Evolutionary conservation across 805 yeast species (phyloP), one percentile per base, ranked within the genome.

Genomic region (Starmerella stigmatis): DNA sequence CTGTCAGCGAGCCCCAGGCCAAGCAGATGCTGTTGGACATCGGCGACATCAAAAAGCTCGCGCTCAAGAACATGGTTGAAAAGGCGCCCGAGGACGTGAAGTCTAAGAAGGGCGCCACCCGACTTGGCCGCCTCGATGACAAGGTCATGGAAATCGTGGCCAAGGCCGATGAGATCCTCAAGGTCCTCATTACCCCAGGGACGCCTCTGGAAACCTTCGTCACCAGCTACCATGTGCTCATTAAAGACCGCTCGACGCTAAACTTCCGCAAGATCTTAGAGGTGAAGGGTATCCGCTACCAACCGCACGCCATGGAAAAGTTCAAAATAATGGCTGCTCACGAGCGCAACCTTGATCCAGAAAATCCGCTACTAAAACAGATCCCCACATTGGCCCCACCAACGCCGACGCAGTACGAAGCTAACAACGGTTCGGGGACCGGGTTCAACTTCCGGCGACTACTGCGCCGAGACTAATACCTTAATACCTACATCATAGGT

Each of bases 11-110:
- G 31, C 67, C 77, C 11, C 72, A 72, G 56, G 81, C 89, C 3
- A 95, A 88, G 60, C 96, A 89, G 60, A 68, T 89, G 57, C 65
- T 80, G 31, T 65, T 82, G 19, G 98, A 89, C 63, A 58, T 82
- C 2, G 78, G 79, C 31, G 69, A 73, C 8, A 60, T 89, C 55
- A 82, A 81, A 56, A 67, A 69, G 22, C 44, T 34, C 30, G 66
- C 73, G 22, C 69, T 84, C 31, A 52, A 55, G 40, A 55, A 49
- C 26, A 52, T 60, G 37, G 59, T 65, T 9, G 52, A 52, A 5
- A 47, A 55, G 44, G 55, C 44, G 22, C 56, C 53, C 16, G 41
- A 41, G 23, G 71, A 64, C 46, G 48, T 60, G 15, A 70, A 71
- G 44, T 70, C 67, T 50, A 59, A 64, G 54, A 43, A 45, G 11